Percentiles rank a stretch among this genome's conserved stretches.
Evolutionary conservation across 1,284 basidiomycete genomes (phyloP).

Genomic region (Peniophora sp.): DNA sequence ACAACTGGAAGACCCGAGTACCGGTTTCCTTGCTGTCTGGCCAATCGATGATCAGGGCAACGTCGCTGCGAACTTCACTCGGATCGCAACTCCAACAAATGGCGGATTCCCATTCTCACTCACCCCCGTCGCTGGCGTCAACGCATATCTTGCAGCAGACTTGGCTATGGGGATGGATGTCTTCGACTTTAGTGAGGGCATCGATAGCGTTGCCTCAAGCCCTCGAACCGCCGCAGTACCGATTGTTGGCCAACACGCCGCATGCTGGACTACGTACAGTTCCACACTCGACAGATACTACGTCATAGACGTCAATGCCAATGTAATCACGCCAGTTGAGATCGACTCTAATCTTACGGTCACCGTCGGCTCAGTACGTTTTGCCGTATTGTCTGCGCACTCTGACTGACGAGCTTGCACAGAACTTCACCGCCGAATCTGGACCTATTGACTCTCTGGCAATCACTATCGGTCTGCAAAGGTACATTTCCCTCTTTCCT

Average conservation of each 20-base stretch:
- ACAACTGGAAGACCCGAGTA: slow-evolving; percentile 8
- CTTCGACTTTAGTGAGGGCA: slow-evolving; percentile 22
- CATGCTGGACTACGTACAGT: slow-evolving; percentile 35
- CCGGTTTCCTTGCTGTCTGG: neutral
- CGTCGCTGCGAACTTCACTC: slow-evolving; percentile 27
- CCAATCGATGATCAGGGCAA: slow-evolving; percentile 25
- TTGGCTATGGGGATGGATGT: slow-evolving; percentile 34
- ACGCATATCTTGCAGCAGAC: slow-evolving; percentile 33
- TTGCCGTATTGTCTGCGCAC: no score
- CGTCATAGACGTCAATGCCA: slow-evolving; percentile 30
- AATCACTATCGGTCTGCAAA: no score
- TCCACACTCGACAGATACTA: slow-evolving; percentile 33
- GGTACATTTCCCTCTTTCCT: no score
- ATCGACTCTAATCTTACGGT: slow-evolving; percentile 28
- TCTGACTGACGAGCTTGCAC: no score
- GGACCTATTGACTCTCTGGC: no score
- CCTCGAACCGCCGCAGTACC: slow-evolving; percentile 21
- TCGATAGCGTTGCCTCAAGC: slow-evolving; percentile 5
- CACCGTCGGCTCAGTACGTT: neutral
- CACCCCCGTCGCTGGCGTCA: slow-evolving; percentile 30
- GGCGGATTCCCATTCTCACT: slow-evolving; percentile 35
- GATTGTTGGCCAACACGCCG: slow-evolving; percentile 29
- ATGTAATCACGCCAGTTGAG: slow-evolving; percentile 31
- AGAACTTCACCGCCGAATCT: no score
- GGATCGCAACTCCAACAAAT: slow-evolving; percentile 17